A percentile compares a stretch with the other conserved stretches of the same genome.
These are phyloP conservation scores for Nematodospora valgi DNA, from an alignment of 805 yeast genomes.

Conservation along the genomic window DNA sequence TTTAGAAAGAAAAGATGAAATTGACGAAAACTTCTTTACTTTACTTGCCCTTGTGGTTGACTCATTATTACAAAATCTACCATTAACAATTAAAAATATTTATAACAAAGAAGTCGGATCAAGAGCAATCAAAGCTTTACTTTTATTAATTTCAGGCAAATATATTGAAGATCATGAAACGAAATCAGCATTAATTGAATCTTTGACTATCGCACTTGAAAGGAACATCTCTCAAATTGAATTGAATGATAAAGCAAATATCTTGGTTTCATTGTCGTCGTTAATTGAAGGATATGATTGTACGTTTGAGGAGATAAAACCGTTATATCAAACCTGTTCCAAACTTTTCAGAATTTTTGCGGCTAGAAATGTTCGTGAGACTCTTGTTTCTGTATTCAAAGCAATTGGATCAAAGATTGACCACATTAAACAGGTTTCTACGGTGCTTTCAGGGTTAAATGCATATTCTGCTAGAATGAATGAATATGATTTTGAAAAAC, in stretches of 20 bases:
- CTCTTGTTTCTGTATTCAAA: constrained; percentile 56
- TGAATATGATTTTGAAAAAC: constrained; percentile 75
- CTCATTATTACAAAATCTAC: constrained; percentile 48
- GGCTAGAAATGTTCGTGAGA: constrained; percentile 60
- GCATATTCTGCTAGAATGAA: constrained; percentile 65
- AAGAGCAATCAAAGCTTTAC: constrained; percentile 49
- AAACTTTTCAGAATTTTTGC: constrained; percentile 55
- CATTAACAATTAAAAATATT: constrained; percentile 43
- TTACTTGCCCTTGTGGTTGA: constrained; percentile 59
- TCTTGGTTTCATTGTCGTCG: constrained; percentile 54
- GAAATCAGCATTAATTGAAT: constrained; percentile 48
- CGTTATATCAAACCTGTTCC: constrained; percentile 49
- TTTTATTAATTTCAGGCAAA: constrained; percentile 53
- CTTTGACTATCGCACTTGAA: constrained; percentile 60
- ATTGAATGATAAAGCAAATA: constrained; percentile 49
- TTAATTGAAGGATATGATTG: constrained; percentile 54
- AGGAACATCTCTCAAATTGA: constrained; percentile 53
- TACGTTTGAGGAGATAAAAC: constrained; percentile 46
- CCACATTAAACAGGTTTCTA: constrained; percentile 41
- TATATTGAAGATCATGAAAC: constrained; percentile 55
- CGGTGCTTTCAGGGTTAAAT: constrained; percentile 62
- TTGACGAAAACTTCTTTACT: constrained; percentile 42
- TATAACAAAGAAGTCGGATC: constrained; percentile 46
- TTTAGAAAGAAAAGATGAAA: constrained; percentile 20
- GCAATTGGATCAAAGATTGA: constrained; percentile 56